These are phyloP conservation scores for Macrolepiota fuliginosa DNA, from an alignment of 768 basidiomycete species.

Conservation along the genomic window DNA sequence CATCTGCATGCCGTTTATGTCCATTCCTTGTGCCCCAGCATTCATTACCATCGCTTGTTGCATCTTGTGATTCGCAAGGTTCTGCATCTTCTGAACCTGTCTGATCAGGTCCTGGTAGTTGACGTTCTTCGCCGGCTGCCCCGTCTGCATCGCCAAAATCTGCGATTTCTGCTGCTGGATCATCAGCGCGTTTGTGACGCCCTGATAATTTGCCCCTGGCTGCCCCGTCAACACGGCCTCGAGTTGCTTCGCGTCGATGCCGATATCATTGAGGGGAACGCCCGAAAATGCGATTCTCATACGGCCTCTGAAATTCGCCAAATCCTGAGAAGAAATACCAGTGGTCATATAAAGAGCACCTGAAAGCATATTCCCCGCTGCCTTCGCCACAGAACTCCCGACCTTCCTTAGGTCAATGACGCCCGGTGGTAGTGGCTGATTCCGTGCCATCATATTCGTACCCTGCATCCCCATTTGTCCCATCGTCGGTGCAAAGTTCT, in stretches of 20 bases:
- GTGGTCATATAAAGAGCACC: not conserved
- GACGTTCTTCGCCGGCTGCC: conserved; percentile 4
- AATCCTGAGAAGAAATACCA: not conserved
- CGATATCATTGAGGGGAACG: conserved; percentile 14
- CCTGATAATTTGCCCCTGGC: conserved; percentile 31
- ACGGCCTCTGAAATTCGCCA: not conserved
- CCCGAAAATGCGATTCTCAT: conserved; percentile 8
- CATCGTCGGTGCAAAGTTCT: not conserved
- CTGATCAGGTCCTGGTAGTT: conserved; percentile 8
- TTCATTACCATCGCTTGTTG: conserved; percentile 19
- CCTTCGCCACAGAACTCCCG: not conserved
- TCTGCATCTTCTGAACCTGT: conserved; percentile 17
- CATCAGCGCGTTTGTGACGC: conserved; percentile 28
- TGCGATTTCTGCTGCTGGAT: conserved; percentile 26
- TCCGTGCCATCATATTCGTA: not conserved
- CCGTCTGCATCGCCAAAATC: not conserved
- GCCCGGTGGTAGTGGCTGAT: not conserved
- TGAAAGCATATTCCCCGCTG: too few relatives aligned
- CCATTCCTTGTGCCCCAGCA: conserved; percentile 20
- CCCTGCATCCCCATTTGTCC: conserved; percentile 1
- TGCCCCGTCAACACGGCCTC: conserved; percentile 29
- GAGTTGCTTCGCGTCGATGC: conserved; percentile 21
- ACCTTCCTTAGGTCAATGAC: not conserved
- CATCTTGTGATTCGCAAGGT: conserved; percentile 15
- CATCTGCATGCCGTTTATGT: not conserved